Conservation (phyloP, 1,284 basidiomycete genomes). For the Ustilago curta region DNA sequence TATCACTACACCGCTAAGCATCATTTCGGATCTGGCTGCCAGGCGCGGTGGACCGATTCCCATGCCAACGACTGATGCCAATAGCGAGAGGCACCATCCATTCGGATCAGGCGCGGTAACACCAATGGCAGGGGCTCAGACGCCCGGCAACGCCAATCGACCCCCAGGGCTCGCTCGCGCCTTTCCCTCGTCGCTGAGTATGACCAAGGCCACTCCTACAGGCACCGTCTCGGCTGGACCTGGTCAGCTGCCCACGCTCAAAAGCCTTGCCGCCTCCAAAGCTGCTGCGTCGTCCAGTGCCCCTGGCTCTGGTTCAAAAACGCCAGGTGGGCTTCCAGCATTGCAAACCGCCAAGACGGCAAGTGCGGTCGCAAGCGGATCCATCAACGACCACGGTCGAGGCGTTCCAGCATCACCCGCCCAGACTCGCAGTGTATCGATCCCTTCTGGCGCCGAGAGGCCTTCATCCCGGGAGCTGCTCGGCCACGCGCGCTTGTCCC, state of each 20-base stretch:
- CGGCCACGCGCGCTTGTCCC: conserved; percentile 29
- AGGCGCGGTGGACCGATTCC: conserved; percentile 54
- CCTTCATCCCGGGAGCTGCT: conserved; percentile 47
- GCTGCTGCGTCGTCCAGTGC: background rate
- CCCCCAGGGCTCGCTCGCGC: conserved; percentile 35
- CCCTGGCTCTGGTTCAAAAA: conserved; percentile 28
- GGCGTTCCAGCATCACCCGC: conserved; percentile 28
- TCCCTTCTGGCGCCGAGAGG: conserved; percentile 17
- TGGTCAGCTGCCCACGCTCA: conserved; percentile 37
- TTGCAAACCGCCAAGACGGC: conserved; percentile 21
- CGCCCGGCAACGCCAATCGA: conserved; percentile 48
- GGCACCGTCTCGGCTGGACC: conserved; percentile 33
- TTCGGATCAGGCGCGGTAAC: conserved; percentile 65
- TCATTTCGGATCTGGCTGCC: conserved; percentile 68
- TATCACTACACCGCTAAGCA: conserved; percentile 62
- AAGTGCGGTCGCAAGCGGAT: conserved; percentile 48
- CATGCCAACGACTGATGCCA: conserved; percentile 32
- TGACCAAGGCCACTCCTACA: conserved; percentile 40
- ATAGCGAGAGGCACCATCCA: conserved; percentile 59
- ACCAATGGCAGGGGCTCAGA: conserved; percentile 55
- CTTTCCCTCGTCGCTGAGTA: conserved; percentile 50
- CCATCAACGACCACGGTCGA: conserved; percentile 56
- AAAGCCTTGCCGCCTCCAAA: conserved; percentile 27
- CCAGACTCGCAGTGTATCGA: conserved; percentile 15
- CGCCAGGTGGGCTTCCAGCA: conserved; percentile 14